Evolutionary conservation across 2,329 filamentous ascomycete species (phyloP), one percentile per base, ranked within the genome.

Genomic region (Beauveria bassiana): DNA sequence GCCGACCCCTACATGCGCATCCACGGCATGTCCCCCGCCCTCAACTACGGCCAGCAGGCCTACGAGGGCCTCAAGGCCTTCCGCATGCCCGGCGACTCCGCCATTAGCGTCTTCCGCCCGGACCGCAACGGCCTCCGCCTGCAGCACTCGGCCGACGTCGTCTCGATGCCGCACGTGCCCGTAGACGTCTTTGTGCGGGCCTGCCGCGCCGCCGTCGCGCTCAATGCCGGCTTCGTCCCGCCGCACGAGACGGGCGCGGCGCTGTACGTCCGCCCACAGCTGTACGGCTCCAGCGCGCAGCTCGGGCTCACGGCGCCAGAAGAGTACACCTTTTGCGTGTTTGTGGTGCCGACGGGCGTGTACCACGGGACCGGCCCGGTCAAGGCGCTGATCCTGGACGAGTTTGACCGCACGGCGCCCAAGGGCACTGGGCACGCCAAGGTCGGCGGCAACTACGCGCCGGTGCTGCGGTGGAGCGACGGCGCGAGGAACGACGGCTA

Each of bases 21-120:
- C 71, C 93, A 98, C 76, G 95, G 93, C 74, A 95, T 99, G 90
- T 88, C 93, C 0, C 93, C 95, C 0, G 93, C 86, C 49, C 85
- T 98, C 66, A 99, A 99, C 82, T 99, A 99, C 75, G 92, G 93
- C 62, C 92, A 96, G 73, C 95, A 98, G 78, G 93, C 91, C 69
- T 99, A 96, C 80, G 95, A 99, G 74, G 95, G 95, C n/a, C 86
- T 98, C 73, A 98, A 98, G 77, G 93, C 93, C 61, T 97, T 97
- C 83, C 91, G 93, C 65, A 80, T 82, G 2, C 89, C 91, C 20
- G 79, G 82, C 62, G 85, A 89, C 80, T 43, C 20, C 63, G 76
- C 77, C 63, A 93, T 98, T 77, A 85, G 86, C 72, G 85, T 98
- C 73, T 98, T 98, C 85, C 89, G 93, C 5, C 90, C 93, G 0